Percentiles rank a stretch among this genome's conserved stretches.
Conservation (phyloP, 345 rosid genomes). For the Aurinia saxatilis region DNA sequence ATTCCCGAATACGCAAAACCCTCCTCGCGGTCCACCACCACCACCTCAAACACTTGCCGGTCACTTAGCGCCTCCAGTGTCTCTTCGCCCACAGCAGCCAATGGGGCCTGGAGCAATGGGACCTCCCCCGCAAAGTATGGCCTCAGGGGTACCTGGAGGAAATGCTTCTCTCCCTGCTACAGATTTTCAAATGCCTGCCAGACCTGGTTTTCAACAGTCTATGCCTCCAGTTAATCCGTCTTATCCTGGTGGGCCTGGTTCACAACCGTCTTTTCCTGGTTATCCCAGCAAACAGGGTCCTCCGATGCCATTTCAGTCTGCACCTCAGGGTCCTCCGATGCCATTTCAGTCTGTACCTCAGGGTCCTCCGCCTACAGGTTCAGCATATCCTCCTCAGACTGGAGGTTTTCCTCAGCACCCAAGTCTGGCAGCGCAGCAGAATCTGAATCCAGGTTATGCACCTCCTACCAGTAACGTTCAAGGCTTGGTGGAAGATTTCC, state of each 20-base stretch:
- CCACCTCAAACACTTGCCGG: constrained; percentile 47
- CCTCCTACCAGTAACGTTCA: constrained; percentile 68
- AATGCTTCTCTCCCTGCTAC: constrained; percentile 34
- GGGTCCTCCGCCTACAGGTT: constrained; percentile 40
- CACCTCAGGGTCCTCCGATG: constrained; percentile 42
- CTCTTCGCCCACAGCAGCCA: constrained; percentile 48
- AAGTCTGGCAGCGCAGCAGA: constrained; percentile 42
- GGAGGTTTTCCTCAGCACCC: constrained; percentile 49
- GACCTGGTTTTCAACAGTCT: constrained; percentile 51
- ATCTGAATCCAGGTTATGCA: constrained; percentile 45
- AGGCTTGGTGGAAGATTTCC: constrained; percentile 83
- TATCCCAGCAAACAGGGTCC: constrained; percentile 51
- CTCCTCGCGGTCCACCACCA: constrained; percentile 44
- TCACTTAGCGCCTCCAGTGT: constrained; percentile 36
- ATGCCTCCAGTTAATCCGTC: constrained; percentile 35
- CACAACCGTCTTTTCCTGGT: constrained; percentile 56
- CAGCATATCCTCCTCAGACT: constrained; percentile 47
- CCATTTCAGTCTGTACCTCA: constrained; percentile 48
- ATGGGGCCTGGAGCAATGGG: constrained; percentile 52
- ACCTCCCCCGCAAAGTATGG: constrained; percentile 42
- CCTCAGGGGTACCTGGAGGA: constrained; percentile 31
- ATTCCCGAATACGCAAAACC: constrained; percentile 42
- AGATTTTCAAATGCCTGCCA: constrained; percentile 29
- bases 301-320: constrained; percentile 43
- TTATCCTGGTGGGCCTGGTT: constrained; percentile 35